A percentile compares a stretch with the other conserved stretches of the same genome.
phyloP scores from a whole-genome alignment of 1,284 basidiomycete species.

The Dichomitus squalens region DNA sequence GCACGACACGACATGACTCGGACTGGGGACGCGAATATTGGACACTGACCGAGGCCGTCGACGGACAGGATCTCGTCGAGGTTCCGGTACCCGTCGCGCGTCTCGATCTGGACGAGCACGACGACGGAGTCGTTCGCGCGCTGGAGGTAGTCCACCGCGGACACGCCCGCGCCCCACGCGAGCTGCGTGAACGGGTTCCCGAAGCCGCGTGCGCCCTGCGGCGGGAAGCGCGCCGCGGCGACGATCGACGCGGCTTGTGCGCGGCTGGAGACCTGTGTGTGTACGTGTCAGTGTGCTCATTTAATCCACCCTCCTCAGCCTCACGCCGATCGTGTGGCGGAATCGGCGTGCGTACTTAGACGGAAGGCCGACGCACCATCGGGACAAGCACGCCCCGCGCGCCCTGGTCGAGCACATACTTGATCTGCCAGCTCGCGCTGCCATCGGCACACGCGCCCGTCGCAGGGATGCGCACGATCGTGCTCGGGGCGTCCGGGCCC shows the following conservation, averaged over 20 bases:
- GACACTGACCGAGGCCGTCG: slow-evolving; percentile 57
- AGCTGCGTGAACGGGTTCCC: slow-evolving; percentile 62
- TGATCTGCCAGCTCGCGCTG: slow-evolving; percentile 66
- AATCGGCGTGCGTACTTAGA: neutral
- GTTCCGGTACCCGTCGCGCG: slow-evolving; percentile 58
- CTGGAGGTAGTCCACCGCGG: slow-evolving; percentile 51
- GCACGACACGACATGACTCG: too few species aligned
- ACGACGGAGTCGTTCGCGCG: slow-evolving; percentile 58
- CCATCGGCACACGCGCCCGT: slow-evolving; percentile 51
- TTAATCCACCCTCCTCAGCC: too few species aligned
- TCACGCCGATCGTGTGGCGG: too few species aligned
- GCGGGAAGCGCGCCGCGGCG: slow-evolving; percentile 58
- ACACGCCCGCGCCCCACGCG: slow-evolving; percentile 49
- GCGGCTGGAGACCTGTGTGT: slow-evolving; percentile 56
- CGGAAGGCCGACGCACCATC: slow-evolving; percentile 45
- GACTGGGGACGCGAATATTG: neutral
- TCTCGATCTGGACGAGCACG: slow-evolving; percentile 72
- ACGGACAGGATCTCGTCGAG: slow-evolving; percentile 63
- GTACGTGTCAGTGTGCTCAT: too few species aligned
- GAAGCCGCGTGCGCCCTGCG: slow-evolving; percentile 58
- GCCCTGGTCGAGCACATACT: slow-evolving; percentile 65
- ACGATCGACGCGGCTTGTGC: slow-evolving; percentile 60
- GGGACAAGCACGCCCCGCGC: slow-evolving; percentile 65
- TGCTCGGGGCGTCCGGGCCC: slow-evolving; percentile 45
- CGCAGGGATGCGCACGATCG: slow-evolving; percentile 62